phyloP scores from a whole-genome alignment of 129 eudicot species.

The Sambucus nigra region DNA sequence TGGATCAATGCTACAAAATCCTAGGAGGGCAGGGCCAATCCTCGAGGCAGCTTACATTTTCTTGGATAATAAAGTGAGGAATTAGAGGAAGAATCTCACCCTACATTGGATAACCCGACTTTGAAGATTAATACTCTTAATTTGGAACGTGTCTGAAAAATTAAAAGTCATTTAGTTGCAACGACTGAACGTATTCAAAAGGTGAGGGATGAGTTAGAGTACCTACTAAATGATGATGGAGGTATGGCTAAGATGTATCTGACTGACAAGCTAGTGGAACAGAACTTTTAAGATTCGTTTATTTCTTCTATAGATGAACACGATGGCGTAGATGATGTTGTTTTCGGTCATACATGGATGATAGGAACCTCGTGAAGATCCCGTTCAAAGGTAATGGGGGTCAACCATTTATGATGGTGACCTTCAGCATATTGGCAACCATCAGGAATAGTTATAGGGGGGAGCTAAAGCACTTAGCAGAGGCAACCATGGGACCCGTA shows the following conservation, averaged over 20 bases:
- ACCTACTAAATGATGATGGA: slow-evolving; percentile 66
- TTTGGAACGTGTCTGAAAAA: slow-evolving; percentile 88
- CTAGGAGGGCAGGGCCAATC: slow-evolving; percentile 89
- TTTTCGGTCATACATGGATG: slow-evolving; percentile 30
- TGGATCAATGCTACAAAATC: slow-evolving; percentile 39
- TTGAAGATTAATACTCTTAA: slow-evolving; percentile 81
- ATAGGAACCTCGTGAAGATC: slow-evolving; percentile 41
- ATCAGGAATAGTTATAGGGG: slow-evolving; percentile 33
- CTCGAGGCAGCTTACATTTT: slow-evolving; percentile 87
- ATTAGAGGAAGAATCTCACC: slow-evolving; percentile 88
- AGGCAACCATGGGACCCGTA: slow-evolving; percentile 48
- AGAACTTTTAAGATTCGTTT: slow-evolving; percentile 38
- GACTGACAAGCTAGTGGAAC: slow-evolving; percentile 47
- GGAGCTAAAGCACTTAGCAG: slow-evolving; percentile 26
- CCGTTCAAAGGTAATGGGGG: slow-evolving; percentile 33
- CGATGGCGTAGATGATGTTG: slow-evolving; percentile 45
- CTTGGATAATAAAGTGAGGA: slow-evolving; percentile 58
- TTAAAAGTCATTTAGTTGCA: slow-evolving; percentile 85
- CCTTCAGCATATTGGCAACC: slow-evolving; percentile 22
- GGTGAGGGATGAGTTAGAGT: slow-evolving; percentile 91
- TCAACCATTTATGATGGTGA: slow-evolving; percentile 27
- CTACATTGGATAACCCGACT: slow-evolving; percentile 93
- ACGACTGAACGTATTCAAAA: slow-evolving; percentile 90
- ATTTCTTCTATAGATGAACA: slow-evolving; percentile 37
- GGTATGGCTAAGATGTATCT: slow-evolving; percentile 73